Conservation (phyloP, 2,329 filamentous ascomycete genomes). For the Exophiala bonariae region DNA sequence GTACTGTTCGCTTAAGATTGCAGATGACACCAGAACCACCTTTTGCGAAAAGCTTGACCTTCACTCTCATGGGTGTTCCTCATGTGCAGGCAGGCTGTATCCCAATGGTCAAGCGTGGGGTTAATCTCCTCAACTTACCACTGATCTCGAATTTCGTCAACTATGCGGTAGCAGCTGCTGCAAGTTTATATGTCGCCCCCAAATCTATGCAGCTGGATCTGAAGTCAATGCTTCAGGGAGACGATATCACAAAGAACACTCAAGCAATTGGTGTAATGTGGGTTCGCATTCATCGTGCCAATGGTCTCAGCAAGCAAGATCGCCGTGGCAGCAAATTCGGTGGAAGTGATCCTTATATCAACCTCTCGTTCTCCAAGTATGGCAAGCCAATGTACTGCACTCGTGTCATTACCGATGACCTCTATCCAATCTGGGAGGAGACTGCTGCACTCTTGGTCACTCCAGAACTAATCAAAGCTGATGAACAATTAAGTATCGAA, state of each 20-base stretch:
- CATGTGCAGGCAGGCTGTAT: slow-evolving; percentile 87
- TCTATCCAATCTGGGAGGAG: slow-evolving; percentile 92
- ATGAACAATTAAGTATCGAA: slow-evolving; percentile 90
- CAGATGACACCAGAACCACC: slow-evolving; percentile 88
- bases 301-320: slow-evolving; percentile 89
- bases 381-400: slow-evolving; percentile 98
- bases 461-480: slow-evolving; percentile 84
- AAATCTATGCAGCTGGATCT: slow-evolving; percentile 93
- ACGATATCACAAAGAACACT: slow-evolving; percentile 85
- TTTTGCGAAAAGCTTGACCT: slow-evolving; percentile 86
- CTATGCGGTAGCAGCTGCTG: slow-evolving; percentile 84
- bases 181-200: slow-evolving; percentile 88
- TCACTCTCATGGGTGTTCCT: slow-evolving; percentile 91
- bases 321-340: slow-evolving; percentile 76
- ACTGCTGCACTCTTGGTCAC: slow-evolving; percentile 82
- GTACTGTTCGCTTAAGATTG: slow-evolving; percentile 78
- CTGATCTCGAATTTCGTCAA: slow-evolving; percentile 97
- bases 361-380: slow-evolving; percentile 91
- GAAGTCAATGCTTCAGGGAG: slow-evolving; percentile 84
- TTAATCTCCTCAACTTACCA: slow-evolving; percentile 88
- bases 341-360: slow-evolving; percentile 94
- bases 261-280: slow-evolving; percentile 86
- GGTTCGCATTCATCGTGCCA: slow-evolving; percentile 85
- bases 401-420: slow-evolving; percentile 88
- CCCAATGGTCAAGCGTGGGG: slow-evolving; percentile 85